These are phyloP conservation scores for Gnomoniopsis sp. DNA, from an alignment of 2,329 filamentous ascomycete genomes.

Conservation along the genomic window DNA sequence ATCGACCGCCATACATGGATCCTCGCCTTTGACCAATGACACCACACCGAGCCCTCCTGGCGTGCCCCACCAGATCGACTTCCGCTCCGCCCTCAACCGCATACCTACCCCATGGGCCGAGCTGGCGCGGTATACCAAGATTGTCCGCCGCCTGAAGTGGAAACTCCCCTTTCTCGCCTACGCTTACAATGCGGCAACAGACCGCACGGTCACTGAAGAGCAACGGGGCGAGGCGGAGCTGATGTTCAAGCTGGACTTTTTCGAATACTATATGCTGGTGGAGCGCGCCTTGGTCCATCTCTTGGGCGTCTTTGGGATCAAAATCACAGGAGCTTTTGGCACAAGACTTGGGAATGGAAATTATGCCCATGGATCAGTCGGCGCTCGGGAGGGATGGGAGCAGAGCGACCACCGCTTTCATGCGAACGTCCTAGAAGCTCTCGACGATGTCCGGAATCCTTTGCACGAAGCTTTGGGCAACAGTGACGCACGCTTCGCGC, in stretches of 20 bases:
- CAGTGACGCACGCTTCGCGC: constrained; percentile 52
- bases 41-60: background rate
- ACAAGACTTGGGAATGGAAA: background rate
- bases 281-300: constrained; percentile 68
- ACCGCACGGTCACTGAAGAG: constrained; percentile 33
- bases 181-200: constrained; percentile 51
- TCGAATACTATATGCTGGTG: constrained; percentile 71
- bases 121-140: constrained; percentile 56
- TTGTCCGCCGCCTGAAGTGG: constrained; percentile 59
- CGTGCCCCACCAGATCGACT: background rate
- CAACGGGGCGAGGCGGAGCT: constrained; percentile 47
- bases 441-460: constrained; percentile 56
- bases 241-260: constrained; percentile 77
- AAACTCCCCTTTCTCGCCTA: constrained; percentile 58
- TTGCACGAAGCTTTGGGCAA: constrained; percentile 53
- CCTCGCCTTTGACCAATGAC: background rate
- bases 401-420: constrained; percentile 51
- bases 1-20: background rate
- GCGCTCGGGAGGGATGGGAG: constrained; percentile 9
- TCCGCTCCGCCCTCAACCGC: constrained; percentile 3
- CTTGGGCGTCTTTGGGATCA: constrained; percentile 60
- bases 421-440: constrained; percentile 62
- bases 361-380: background rate
- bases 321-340: constrained; percentile 36
- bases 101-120: constrained; percentile 30